A percentile compares a stretch with the other conserved stretches of the same genome.
phyloP scores from a whole-genome alignment of 1,284 basidiomycete genomes.

The Ganoderma meredithae region DNA sequence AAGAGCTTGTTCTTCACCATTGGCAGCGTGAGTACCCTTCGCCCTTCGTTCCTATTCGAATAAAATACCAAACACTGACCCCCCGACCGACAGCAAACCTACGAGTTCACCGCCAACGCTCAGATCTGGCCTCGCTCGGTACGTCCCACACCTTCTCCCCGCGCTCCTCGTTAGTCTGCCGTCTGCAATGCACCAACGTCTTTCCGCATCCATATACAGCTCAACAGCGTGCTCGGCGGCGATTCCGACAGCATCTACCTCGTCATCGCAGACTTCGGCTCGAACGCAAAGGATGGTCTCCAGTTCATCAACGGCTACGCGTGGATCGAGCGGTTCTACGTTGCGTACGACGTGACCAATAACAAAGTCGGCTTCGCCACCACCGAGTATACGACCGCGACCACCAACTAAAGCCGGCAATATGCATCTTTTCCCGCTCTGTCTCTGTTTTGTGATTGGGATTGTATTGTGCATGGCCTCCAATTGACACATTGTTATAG shows the following conservation, averaged over 20 bases:
- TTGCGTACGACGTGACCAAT: neutral
- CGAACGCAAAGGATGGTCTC: slow-evolving; percentile 38
- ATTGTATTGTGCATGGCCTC: neutral
- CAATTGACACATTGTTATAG: neutral
- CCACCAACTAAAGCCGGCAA: neutral
- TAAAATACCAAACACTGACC: neutral
- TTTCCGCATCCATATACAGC: neutral
- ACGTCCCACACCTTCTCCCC: no score
- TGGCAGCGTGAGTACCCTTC: slow-evolving; percentile 31
- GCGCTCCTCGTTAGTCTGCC: no score
- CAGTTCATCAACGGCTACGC: slow-evolving; percentile 34
- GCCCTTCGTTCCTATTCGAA: neutral
- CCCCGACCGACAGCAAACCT: slow-evolving; percentile 9
- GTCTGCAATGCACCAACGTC: no score
- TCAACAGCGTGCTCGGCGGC: slow-evolving; percentile 56
- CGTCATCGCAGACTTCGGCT: slow-evolving; percentile 50
- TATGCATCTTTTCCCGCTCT: neutral
- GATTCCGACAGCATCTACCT: slow-evolving; percentile 51
- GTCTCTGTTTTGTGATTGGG: neutral
- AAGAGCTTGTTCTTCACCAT: slow-evolving; percentile 41
- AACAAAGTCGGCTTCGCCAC: slow-evolving; percentile 1
- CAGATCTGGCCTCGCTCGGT: slow-evolving; percentile 26
- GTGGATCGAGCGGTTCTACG: slow-evolving; percentile 15
- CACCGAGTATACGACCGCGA: neutral
- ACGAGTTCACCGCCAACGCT: slow-evolving; percentile 24